Conservation (phyloP, 345 rosid genomes). For the Gossypium sturtianum region DNA sequence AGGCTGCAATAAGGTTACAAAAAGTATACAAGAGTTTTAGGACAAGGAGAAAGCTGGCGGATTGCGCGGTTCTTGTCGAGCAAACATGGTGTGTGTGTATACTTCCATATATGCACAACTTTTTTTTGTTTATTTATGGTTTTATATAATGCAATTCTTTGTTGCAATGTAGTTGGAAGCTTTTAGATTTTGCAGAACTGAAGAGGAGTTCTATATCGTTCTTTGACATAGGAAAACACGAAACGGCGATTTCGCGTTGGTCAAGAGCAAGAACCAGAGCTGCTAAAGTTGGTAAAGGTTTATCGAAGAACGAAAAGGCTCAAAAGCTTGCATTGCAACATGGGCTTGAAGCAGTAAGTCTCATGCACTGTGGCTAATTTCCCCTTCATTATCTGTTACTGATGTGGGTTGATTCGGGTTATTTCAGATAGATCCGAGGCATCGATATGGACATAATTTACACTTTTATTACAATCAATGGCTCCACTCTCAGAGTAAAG, state of each 20-base stretch:
- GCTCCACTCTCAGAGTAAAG: constrained; percentile 78
- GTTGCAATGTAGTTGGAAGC: constrained; percentile 66
- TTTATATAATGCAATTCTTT: constrained; percentile 36
- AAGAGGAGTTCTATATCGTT: constrained; percentile 84
- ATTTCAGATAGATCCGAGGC: constrained; percentile 85
- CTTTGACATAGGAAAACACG: constrained; percentile 83
- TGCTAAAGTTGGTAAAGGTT: constrained; percentile 94
- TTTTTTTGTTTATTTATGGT: constrained; percentile 34
- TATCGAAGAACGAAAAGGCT: constrained; percentile 81
- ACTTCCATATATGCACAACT: constrained; percentile 32
- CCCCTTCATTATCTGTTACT: constrained; percentile 18
- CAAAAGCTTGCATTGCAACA: constrained; percentile 89
- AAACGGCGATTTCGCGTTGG: constrained; percentile 94
- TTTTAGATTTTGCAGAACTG: constrained; percentile 77
- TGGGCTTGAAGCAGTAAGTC: constrained; percentile 97
- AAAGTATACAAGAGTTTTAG: constrained; percentile 92
- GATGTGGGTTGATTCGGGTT: background rate
- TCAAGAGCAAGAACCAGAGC: constrained; percentile 89
- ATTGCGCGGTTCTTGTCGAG: constrained; percentile 83
- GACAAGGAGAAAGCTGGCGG: constrained; percentile 89
- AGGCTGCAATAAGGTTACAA: constrained; percentile 80
- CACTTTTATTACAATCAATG: constrained; percentile 74
- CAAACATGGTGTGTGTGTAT: constrained; percentile 61
- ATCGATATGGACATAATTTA: constrained; percentile 89
- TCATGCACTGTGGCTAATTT: background rate